Evolutionary conservation across 1,284 basidiomycete species (phyloP).

Genomic region (Papiliotrema laurentii): DNA sequence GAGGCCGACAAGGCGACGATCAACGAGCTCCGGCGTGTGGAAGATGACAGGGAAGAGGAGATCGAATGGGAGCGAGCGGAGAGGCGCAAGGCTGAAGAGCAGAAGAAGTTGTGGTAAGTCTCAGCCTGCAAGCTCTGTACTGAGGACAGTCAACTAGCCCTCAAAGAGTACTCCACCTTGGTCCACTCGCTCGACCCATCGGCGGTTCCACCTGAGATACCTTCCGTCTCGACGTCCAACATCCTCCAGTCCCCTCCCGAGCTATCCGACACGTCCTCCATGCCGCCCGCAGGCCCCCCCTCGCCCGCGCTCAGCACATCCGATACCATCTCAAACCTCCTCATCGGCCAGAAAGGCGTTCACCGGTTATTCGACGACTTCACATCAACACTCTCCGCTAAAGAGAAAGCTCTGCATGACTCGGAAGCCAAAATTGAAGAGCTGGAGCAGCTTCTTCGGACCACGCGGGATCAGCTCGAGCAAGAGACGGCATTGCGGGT

Average conservation of each 20-base stretch:
- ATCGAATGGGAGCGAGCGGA: slow-evolving; percentile 38
- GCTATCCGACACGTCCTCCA: slow-evolving; percentile 3
- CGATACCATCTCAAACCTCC: slow-evolving; percentile 43
- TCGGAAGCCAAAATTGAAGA: slow-evolving; percentile 75
- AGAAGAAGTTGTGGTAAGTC: slow-evolving; percentile 44
- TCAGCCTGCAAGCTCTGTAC: slow-evolving; percentile 3
- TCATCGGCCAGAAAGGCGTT: slow-evolving; percentile 44
- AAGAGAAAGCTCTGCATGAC: slow-evolving; percentile 58
- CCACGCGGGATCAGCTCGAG: slow-evolving; percentile 56
- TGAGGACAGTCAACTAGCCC: slow-evolving; percentile 37
- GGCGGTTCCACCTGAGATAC: slow-evolving; percentile 33
- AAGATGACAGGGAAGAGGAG: slow-evolving; percentile 64
- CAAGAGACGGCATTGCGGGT: slow-evolving; percentile 54
- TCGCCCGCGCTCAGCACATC: slow-evolving; percentile 12
- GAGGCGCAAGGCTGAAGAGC: slow-evolving; percentile 40
- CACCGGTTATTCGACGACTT: slow-evolving; percentile 45
- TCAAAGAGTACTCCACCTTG: slow-evolving; percentile 37
- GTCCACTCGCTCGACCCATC: slow-evolving; percentile 37
- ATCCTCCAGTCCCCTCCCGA: slow-evolving; percentile 20
- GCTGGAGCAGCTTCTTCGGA: slow-evolving; percentile 58
- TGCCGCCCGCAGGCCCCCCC: slow-evolving; percentile 3
- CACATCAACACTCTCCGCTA: slow-evolving; percentile 25
- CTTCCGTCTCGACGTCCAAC: slow-evolving; percentile 12
- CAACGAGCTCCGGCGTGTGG: slow-evolving; percentile 29
- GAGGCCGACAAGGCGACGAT: slow-evolving; percentile 32